Percentiles rank a stretch among this genome's conserved stretches.
phyloP scores from a whole-genome alignment of 2,329 filamentous ascomycete genomes.

The Monosporascus sp. region DNA sequence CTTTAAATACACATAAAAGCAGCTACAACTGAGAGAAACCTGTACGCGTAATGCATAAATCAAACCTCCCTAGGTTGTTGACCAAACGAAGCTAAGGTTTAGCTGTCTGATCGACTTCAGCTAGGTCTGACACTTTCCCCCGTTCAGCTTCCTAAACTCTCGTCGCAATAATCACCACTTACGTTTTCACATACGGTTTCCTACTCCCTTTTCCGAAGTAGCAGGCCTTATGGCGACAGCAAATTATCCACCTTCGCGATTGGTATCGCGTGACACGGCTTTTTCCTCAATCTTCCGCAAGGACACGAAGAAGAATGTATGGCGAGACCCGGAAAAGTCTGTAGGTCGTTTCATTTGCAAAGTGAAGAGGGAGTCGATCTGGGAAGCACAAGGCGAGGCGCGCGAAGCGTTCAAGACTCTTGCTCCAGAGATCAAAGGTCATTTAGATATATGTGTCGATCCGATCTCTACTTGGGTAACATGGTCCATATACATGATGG shows the following conservation, averaged over 20 bases:
- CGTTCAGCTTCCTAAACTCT: no score
- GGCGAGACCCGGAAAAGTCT: background rate
- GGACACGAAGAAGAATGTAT: background rate
- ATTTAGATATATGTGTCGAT: background rate
- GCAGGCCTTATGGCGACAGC: background rate
- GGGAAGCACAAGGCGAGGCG: background rate
- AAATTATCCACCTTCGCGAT: background rate
- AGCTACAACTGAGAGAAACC: no score
- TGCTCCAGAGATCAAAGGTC: background rate
- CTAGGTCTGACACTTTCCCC: no score
- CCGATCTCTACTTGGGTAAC: slow-evolving; percentile 1
- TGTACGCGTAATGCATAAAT: no score
- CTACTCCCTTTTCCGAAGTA: no score
- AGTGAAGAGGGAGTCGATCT: background rate
- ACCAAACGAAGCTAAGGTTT: no score
- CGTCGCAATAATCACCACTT: no score
- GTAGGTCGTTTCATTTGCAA: background rate
- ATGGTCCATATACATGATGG: slow-evolving; percentile 2
- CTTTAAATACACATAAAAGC: no score
- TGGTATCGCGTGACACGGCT: background rate
- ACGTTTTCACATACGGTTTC: no score
- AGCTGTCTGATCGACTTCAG: no score
- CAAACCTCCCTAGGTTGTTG: no score
- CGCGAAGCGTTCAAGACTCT: background rate
- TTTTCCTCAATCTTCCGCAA: background rate